phyloP scores from a whole-genome alignment of 257 asterid species.

The Ballota nigra region DNA sequence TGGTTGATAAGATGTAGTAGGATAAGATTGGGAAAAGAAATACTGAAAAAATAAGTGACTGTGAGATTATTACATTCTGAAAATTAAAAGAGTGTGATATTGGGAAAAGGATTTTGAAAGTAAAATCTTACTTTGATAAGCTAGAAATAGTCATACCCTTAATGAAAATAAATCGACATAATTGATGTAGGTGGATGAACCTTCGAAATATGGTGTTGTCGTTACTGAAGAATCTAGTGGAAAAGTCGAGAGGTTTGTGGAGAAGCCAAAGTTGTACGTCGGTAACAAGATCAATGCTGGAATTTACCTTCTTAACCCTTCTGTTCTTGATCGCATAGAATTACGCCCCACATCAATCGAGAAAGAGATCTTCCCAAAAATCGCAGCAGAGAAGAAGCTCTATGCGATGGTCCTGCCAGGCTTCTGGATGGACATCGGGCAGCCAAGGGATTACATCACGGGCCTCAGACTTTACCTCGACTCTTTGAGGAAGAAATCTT shows the following conservation, averaged over 20 bases:
- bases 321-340: constrained; percentile 80
- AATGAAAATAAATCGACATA: not conserved
- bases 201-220: constrained; percentile 89
- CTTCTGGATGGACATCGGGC: constrained; percentile 99
- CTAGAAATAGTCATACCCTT: no score
- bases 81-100: no score
- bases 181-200: constrained; percentile 77
- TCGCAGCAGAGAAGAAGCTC: constrained; percentile 64
- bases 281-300: constrained; percentile 98
- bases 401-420: constrained; percentile 91
- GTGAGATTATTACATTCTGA: no score
- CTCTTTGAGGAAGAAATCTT: constrained; percentile 66
- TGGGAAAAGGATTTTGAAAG: no score
- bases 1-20: no score
- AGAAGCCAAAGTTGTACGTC: constrained; percentile 90
- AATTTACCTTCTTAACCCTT: constrained; percentile 80
- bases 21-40: no score
- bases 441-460: constrained; percentile 84
- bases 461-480: constrained; percentile 81
- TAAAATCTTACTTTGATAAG: no score
- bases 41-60: no score
- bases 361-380: constrained; percentile 85
- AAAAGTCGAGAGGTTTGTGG: constrained; percentile 83
- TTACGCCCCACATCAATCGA: constrained; percentile 94
- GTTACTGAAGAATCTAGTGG: constrained; percentile 76